Conservation (phyloP, 2,329 filamentous ascomycete genomes). For the Colletotrichum coccodes region DNA sequence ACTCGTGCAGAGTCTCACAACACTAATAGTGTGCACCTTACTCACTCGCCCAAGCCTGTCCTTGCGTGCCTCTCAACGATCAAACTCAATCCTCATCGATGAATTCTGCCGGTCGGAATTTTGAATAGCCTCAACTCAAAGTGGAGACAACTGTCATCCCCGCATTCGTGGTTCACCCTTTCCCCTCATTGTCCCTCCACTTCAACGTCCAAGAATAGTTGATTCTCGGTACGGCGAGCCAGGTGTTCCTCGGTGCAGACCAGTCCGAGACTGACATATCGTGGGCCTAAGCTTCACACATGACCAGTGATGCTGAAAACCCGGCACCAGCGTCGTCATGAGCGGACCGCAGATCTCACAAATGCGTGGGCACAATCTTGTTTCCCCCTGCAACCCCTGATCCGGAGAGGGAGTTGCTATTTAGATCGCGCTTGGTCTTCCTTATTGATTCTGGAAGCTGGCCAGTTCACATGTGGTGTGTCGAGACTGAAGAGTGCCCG, state of each 20-base stretch:
- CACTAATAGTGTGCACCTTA: background rate
- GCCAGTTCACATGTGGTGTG: no score
- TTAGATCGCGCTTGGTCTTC: background rate
- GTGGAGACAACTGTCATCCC: conserved; percentile 25
- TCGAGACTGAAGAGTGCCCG: background rate
- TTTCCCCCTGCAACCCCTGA: background rate
- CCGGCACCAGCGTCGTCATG: background rate
- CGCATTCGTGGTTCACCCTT: conserved; percentile 10
- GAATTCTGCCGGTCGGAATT: conserved; percentile 14
- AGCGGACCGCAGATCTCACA: background rate
- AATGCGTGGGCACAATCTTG: no score
- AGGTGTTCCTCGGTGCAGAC: conserved; percentile 12
- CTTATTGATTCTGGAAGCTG: background rate
- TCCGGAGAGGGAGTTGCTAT: background rate
- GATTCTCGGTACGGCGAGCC: background rate
- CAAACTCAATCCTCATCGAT: background rate
- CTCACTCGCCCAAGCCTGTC: background rate
- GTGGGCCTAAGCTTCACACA: background rate
- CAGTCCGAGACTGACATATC: background rate
- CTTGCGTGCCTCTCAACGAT: background rate
- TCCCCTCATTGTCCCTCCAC: conserved; percentile 23
- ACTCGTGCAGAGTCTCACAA: background rate
- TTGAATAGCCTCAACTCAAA: conserved; percentile 31
- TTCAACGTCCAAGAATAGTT: background rate
- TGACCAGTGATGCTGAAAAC: background rate